These are phyloP conservation scores for Monilinia fructigena DNA, from an alignment of 2,329 filamentous ascomycete genomes.

Conservation along the genomic window DNA sequence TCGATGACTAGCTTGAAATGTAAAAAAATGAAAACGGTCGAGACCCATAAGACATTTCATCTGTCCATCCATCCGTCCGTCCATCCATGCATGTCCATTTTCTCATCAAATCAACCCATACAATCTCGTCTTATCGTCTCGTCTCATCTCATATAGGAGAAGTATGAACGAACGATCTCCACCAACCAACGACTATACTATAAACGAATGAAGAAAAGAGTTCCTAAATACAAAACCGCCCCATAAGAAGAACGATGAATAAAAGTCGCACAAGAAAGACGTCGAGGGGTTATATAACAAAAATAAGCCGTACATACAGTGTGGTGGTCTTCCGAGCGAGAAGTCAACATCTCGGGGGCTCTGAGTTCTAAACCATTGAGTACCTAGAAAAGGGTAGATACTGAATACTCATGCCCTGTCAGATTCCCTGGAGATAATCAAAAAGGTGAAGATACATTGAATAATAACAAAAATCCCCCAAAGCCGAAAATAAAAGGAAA, in stretches of 20 bases:
- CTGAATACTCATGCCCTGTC: neutral
- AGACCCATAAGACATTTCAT: neutral
- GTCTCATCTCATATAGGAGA: neutral
- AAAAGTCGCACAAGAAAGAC: constrained; percentile 22
- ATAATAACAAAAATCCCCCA: constrained; percentile 5
- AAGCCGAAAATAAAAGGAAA: constrained; percentile 8
- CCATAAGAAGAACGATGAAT: constrained; percentile 15
- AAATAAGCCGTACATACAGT: constrained; percentile 10
- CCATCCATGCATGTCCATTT: neutral
- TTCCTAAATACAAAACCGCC: constrained; percentile 10
- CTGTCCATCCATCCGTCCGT: neutral
- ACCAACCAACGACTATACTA: neutral
- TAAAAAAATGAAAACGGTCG: neutral
- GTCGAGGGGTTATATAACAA: constrained; percentile 1
- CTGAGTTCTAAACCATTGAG: neutral
- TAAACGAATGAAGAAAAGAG: neutral
- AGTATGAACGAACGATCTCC: neutral
- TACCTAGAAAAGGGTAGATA: neutral
- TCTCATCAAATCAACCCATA: constrained; percentile 1
- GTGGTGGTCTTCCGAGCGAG: neutral
- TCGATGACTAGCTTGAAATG: neutral
- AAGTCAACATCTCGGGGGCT: neutral
- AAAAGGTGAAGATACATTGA: neutral
- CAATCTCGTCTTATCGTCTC: neutral
- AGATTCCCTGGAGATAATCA: neutral